phyloP scores from a whole-genome alignment of 2,329 filamentous ascomycete species.

The Cladophialophora exuberans region DNA sequence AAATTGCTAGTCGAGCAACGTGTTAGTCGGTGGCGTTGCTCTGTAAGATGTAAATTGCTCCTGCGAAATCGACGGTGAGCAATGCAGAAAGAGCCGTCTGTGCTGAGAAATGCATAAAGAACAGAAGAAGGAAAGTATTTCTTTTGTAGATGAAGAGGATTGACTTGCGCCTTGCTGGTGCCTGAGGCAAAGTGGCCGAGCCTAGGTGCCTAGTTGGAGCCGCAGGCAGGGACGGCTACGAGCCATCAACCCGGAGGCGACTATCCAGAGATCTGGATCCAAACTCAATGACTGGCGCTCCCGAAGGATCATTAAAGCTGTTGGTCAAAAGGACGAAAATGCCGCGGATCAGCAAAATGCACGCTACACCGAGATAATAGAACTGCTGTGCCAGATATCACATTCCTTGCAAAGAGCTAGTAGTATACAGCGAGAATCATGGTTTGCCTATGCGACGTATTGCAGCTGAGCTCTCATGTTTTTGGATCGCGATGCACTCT shows the following conservation, averaged over 20 bases:
- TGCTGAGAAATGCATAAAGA: not conserved
- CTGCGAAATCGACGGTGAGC: not conserved
- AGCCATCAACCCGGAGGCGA: not conserved
- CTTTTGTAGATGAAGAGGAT: conserved; percentile 7
- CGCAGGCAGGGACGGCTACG: not conserved
- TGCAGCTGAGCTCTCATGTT: conserved; percentile 22
- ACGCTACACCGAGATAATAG: not conserved
- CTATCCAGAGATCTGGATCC: not conserved
- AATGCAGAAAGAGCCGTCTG: not conserved
- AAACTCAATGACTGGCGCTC: not conserved
- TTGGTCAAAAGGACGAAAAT: not conserved
- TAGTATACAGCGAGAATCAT: conserved; percentile 31
- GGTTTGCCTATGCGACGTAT: conserved; percentile 24
- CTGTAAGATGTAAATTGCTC: not conserved
- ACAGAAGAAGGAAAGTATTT: not conserved
- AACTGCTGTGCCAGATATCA: conserved; percentile 17
- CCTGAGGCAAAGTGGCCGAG: conserved; percentile 25
- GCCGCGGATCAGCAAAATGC: too few relatives aligned
- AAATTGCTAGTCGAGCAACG: not conserved
- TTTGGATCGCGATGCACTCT: not conserved
- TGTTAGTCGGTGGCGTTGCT: too few relatives aligned
- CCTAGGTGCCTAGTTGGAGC: conserved; percentile 1
- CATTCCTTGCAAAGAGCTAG: conserved; percentile 32
- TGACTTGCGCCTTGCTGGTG: conserved; percentile 23
- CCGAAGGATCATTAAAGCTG: not conserved